phyloP scores from a whole-genome alignment of 345 rosid species.

The Noccaea bulbosa region DNA sequence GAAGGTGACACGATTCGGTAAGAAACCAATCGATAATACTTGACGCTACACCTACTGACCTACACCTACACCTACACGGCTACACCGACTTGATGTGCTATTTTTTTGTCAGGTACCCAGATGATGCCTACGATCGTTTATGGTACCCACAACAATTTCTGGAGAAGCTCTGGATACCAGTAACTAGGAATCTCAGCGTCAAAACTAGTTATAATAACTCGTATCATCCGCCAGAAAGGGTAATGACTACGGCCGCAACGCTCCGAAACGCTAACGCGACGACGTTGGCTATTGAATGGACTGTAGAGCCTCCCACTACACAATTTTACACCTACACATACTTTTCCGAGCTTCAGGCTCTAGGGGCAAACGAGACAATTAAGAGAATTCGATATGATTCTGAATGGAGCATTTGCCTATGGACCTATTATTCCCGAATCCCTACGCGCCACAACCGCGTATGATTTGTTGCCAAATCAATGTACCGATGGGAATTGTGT shows the following conservation, averaged over 20 bases:
- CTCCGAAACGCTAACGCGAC: not conserved
- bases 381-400: conserved; percentile 45
- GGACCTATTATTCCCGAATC: not conserved
- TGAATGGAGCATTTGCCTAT: conserved; percentile 28
- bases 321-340: conserved; percentile 33
- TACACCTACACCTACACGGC: no score
- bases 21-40: not conserved
- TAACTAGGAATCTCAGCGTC: not conserved
- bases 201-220: no score
- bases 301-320: not conserved
- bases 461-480: conserved; percentile 2
- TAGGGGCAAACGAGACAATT: conserved; percentile 42
- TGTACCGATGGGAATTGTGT: conserved; percentile 32
- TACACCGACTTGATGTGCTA: no score
- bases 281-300: not conserved
- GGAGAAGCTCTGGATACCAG: conserved; percentile 1
- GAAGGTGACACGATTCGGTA: not conserved
- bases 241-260: conserved; percentile 11
- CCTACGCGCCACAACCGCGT: not conserved
- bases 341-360: conserved; percentile 49
- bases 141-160: not conserved
- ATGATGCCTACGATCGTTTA: not conserved
- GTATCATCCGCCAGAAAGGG: not conserved
- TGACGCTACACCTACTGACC: no score
- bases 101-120: not conserved